Evolutionary conservation across 2,329 filamentous ascomycete genomes (phyloP), one percentile per base, ranked within the genome.

Genomic region (Alternaria tenuissima): DNA sequence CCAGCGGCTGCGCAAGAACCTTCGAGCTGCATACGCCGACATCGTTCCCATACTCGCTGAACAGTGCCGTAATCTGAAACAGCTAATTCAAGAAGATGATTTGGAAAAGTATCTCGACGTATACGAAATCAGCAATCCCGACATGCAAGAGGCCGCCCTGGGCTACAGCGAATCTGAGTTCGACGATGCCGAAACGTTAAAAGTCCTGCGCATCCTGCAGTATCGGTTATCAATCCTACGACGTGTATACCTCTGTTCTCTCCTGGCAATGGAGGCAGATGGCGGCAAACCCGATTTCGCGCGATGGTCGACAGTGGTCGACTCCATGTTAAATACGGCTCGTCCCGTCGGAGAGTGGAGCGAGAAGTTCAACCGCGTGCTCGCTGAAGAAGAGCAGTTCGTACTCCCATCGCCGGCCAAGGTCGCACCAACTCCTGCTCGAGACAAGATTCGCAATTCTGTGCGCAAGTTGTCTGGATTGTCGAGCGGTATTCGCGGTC

Each of bases 51-150:
- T 87, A 22, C 93, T 94, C 71, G 87, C 89, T 54, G 87, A 91
- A 66, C 88, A 91, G 12, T 90, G 89, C 63, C 83, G 85, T 41
- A 84, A 84, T 3, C 82, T 98, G 20, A 89, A 89, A 73, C 86
- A 86, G 1, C 88, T 96, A 56, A 88, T 94, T 2, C 89, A 94
- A 75, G 87, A 91, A 71, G 86, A 91, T 49, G 92, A 97, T 72
- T 81, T 99, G 43, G 93, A 96, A 69, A 95, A 93, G 79, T 96
- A 97, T 75, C 91, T 95, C 71, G 94, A 98, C 73, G 78, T 84
- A n/a, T 80, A 85, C 70, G 83, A 85, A 49, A 80, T 85, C 56
- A 82, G 75, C 60, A 76, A 79, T 18, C 78, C 81, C 11, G 82
- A 84, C 57, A 73, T 83, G 34, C 76, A 81, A 61, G 82, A 84